Base-by-base conservation (phyloP, 192 early-diverging fungal genomes). In the Rhizophagus sp. region DNA sequence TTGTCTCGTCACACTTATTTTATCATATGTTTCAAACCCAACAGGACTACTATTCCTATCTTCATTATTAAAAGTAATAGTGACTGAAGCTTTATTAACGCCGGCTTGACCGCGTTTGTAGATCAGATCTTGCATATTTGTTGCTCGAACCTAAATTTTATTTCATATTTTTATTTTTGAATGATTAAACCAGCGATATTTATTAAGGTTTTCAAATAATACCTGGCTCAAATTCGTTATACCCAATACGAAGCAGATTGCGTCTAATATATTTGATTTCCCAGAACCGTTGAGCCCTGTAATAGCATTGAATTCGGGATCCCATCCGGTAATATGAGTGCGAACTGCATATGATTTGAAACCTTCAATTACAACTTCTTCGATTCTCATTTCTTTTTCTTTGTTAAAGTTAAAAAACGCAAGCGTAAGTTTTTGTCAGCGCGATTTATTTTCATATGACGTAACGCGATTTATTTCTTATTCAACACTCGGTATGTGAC, bases 61-160 rank as follows among this genome's bases (percentile, higher is more conserved):
- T 52, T 90, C 87, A 82, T 99, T 99, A 82, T 96, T 94, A 82
- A 99, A 99, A 19, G 97, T 94, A 68, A 99, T 96, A 0, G 96
- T 96, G 11, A 99, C 97, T 4, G 97, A 96, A 0, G 98, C 98
- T 81, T 98, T 99, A 68, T 92, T 95, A n/a, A 99, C 92, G 13
- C 98, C 98, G 8, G 98, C 97, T 79, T 99, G 97, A 10, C 98
- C 98, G n/a, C 95, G 91, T 83, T 99, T 99, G 86, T 99, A 99
- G 30, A 99, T 94, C 62, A 99, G 86, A 81, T 99, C 98, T 79
- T 97, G 94, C 4, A 99, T 89, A 82, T 92, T 97, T 72, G 90
- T 92, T 9, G 97, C 97, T 33, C 98, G 92, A 71, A 99, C 92
- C 94, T 94, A 64, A 57, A 67, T 22, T 15, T n/a, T 66, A 71